Base-by-base conservation (phyloP, 768 basidiomycete genomes). In the Leccinum boreale region DNA sequence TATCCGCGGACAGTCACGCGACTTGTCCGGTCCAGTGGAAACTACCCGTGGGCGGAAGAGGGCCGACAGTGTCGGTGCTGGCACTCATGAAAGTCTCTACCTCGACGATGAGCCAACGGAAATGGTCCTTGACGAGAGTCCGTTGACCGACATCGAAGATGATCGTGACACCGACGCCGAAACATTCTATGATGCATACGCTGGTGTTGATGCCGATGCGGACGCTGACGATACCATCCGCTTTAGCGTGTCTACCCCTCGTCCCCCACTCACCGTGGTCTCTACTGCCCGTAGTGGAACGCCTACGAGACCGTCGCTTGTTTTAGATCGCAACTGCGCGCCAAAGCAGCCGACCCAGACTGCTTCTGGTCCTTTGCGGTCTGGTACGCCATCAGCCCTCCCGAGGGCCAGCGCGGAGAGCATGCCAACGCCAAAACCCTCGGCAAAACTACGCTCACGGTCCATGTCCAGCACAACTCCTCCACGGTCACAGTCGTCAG, bases 51-150 rank as follows among this genome's bases (percentile, higher is more conserved):
- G 73, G 57, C 75, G 86, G 62, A 84, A 81, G 65, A 76, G 90
- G 53, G 87, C 88, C 15, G 90, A 82, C 51, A 92, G 89, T 58
- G 76, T 84, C 29, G 82, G 83, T 29, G 66, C 81, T 10, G 81
- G 81, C 5, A 73, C 78, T 6, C 76, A 84, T 58, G 86, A 79
- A 47, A 90, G 90, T 63, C 72, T 91, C 53, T 84, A 83, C 62
- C 75, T 92, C 53, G 89, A 91, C 59, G 81, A 90, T 47, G 81
- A 83, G 26, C 73, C 72, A 28, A 75, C 75, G 19, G 81, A 75
- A 12, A 80, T 80, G 65, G 89, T 93, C 35, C 67, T 91, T 58
- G 90, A 94, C 66, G 91, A 93, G 69, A 75, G 72, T 56, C 90
- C 90, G 9, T 76, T 83, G 50, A 91, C 89, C 9, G 92, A 92